Base-by-base conservation (phyloP, 2,329 filamentous ascomycete species). In the Pezicula neosporulosa region DNA sequence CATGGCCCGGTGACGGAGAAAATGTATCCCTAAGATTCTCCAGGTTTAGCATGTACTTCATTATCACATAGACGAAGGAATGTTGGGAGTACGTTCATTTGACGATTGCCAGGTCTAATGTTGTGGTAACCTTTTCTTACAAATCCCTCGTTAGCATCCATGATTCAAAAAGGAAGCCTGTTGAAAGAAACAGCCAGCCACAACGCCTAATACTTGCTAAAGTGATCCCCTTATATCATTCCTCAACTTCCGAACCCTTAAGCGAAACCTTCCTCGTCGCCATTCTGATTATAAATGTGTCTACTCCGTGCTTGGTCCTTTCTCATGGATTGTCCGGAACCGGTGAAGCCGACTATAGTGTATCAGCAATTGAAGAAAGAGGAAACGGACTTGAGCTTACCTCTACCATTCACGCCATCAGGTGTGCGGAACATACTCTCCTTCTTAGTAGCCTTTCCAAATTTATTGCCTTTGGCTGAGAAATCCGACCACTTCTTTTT, bases 401-500 rank as follows among this genome's bases (percentile, higher is more conserved):
- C 92, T 87, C 91, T 83, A 52, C 89, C 92, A 63, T 90, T 82
- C 21, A 94, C 81, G 55, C 90, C 86, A 30, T 96, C 91, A 0
- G 91, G 90, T 3, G 92, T 97, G 44, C 92, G 85, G 69, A 97
- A 97, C 92, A 97, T 97, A 77, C 90, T 96, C 45, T 96, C 90
- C 72, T 96, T 96, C 74, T 93, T 93, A 21, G 68, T 69, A 39
- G 72, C 59, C 68, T 86, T 87, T 58, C 77, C 82, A 57, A 83
- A 75, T 66, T 90, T 33, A 13, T 33, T 92, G 44, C 78, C 81
- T 69, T 95, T 96, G 64, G 80, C 77, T 58, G 85, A 88, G 70
- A 96, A 99, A 57, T 95, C 89, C 67, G 97, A 88, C 94, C 94
- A 99, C 67, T 94, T 96, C 65, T 75, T 89, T 76, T 96, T 96